Percentiles rank a stretch among this genome's conserved stretches.
Evolutionary conservation across 352 stramenopile genomes (phyloP).

Genomic region (Peronospora destructor): DNA sequence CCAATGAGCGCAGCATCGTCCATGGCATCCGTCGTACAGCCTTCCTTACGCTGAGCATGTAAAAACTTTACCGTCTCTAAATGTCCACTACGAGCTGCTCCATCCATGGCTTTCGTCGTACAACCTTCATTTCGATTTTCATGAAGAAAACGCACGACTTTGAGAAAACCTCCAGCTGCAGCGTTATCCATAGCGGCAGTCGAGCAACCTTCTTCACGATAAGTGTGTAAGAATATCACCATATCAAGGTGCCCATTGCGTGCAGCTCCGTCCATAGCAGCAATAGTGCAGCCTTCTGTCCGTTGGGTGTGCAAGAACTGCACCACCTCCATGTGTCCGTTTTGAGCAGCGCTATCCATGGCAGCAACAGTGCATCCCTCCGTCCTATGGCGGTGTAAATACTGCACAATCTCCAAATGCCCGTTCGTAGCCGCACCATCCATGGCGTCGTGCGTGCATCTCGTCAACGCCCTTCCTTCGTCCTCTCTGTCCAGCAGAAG

Average conservation of each 20-base stretch:
- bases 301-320: slow-evolving; percentile 27
- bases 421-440: slow-evolving; percentile 33
- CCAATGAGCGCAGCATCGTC: slow-evolving; percentile 34
- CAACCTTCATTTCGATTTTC: slow-evolving; percentile 25
- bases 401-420: slow-evolving; percentile 31
- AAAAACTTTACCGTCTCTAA: slow-evolving; percentile 28
- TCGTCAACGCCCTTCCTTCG: neutral
- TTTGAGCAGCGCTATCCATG: slow-evolving; percentile 33
- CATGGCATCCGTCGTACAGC: slow-evolving; percentile 31
- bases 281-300: slow-evolving; percentile 33
- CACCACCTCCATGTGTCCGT: slow-evolving; percentile 32
- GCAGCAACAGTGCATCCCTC: slow-evolving; percentile 32
- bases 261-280: slow-evolving; percentile 21
- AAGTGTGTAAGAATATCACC: slow-evolving; percentile 14
- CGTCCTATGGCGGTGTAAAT: slow-evolving; percentile 19
- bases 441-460: slow-evolving; percentile 26
- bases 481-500: slow-evolving; percentile 17
- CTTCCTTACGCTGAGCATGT: slow-evolving; percentile 25
- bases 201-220: slow-evolving; percentile 25
- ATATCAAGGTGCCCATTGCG: slow-evolving; percentile 11
- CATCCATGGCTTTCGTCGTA: slow-evolving; percentile 32
- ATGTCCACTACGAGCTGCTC: slow-evolving; percentile 24
- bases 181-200: slow-evolving; percentile 33
- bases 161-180: slow-evolving; percentile 22
- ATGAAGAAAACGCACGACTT: slow-evolving; percentile 31